Percentiles rank a stretch among this genome's conserved stretches.
phyloP scores from a whole-genome alignment of 139 green algal genomes.

The Volvox africanus region DNA sequence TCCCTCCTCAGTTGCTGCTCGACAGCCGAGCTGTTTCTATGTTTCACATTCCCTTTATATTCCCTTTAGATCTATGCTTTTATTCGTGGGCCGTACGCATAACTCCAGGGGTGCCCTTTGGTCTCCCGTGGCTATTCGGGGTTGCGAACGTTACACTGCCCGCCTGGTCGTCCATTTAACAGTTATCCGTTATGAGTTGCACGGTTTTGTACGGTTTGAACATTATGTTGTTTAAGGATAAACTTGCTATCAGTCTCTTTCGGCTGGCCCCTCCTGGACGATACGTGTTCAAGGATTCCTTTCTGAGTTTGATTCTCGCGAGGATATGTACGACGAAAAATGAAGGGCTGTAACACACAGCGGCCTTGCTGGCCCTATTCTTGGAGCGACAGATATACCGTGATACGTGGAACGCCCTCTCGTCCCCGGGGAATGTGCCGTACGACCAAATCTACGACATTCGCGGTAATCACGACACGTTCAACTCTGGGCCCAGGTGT shows the following conservation, averaged over 20 bases:
- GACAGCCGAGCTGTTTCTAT: neutral
- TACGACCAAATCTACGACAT: neutral
- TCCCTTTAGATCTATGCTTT: neutral
- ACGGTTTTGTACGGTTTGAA: too few species aligned
- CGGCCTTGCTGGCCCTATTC: neutral
- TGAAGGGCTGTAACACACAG: neutral
- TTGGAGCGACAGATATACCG: neutral
- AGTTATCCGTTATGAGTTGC: too few species aligned
- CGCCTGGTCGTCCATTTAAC: too few species aligned
- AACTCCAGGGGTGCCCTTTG: neutral
- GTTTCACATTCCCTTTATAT: neutral
- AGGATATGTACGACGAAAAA: neutral
- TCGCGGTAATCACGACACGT: constrained; percentile 45
- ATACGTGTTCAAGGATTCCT: neutral
- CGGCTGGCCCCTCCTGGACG: too few species aligned
- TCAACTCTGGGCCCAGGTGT: constrained; percentile 36
- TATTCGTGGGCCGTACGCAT: neutral
- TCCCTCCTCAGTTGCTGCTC: neutral
- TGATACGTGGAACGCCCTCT: neutral
- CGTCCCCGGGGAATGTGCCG: neutral
- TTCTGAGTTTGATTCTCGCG: neutral
- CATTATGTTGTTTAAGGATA: too few species aligned
- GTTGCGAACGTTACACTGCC: too few species aligned
- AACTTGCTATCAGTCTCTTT: too few species aligned
- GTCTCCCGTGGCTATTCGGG: too few species aligned